phyloP scores from a whole-genome alignment of 2,329 filamentous ascomycete species.

The Aureobasidium melanogenum region DNA sequence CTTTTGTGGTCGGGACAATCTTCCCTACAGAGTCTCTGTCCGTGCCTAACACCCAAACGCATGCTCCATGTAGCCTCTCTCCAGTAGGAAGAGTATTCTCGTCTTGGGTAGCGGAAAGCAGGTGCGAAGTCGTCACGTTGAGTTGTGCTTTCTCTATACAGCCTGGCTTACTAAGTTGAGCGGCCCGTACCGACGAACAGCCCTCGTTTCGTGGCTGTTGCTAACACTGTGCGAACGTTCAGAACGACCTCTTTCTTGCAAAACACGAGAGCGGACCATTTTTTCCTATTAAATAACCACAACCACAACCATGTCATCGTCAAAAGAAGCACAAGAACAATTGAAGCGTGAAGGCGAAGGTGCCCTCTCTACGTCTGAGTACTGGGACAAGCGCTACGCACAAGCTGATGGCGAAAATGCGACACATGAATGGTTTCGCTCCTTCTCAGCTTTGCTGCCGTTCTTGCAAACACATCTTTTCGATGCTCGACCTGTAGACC shows the following conservation, averaged over 20 bases:
- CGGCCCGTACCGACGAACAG: neutral
- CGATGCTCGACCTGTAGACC: constrained; percentile 19
- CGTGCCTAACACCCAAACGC: too few species aligned
- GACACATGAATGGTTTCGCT: constrained; percentile 47
- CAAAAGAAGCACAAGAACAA: neutral
- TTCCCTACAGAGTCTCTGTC: too few species aligned
- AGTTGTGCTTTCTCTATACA: neutral
- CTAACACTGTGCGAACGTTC: neutral
- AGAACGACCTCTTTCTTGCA: neutral
- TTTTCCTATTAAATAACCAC: neutral
- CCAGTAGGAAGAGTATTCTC: too few species aligned
- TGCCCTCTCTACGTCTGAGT: constrained; percentile 34
- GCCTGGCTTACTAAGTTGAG: neutral
- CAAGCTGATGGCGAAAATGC: constrained; percentile 19
- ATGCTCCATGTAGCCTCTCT: too few species aligned
- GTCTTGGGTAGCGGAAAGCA: neutral
- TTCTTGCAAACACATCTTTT: constrained; percentile 42
- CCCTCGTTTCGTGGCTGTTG: neutral
- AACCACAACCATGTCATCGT: neutral
- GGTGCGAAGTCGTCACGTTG: neutral
- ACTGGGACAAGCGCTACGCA: constrained; percentile 44
- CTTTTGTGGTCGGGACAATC: neutral
- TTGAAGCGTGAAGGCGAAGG: neutral
- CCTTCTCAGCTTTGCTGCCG: constrained; percentile 38
- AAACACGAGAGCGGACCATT: neutral